phyloP scores from a whole-genome alignment of 75 land plant genomes.

The Pinus tabuliformis region DNA sequence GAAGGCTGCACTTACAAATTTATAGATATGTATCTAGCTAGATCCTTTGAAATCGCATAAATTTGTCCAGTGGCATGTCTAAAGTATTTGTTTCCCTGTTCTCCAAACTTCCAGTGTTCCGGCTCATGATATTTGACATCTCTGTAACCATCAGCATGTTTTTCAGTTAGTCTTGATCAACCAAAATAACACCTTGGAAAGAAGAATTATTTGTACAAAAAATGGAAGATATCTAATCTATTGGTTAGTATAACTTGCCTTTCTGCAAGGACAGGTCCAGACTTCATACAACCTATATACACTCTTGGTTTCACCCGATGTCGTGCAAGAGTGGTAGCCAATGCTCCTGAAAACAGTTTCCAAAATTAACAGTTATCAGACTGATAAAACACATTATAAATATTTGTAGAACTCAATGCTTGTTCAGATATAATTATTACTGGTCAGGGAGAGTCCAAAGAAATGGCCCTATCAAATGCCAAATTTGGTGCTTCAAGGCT shows the following conservation, averaged over 20 bases:
- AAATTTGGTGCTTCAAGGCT: neutral
- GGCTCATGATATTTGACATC: constrained; percentile 95
- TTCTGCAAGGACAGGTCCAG: constrained; percentile 90
- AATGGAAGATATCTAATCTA: neutral
- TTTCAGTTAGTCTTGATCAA: neutral
- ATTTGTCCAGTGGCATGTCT: constrained; percentile 99
- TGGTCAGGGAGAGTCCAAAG: neutral
- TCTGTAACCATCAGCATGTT: constrained; percentile 26
- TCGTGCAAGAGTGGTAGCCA: constrained; percentile 58
- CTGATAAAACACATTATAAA: neutral
- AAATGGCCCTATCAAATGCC: neutral
- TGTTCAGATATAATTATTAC: neutral
- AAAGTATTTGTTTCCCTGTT: constrained; percentile 96
- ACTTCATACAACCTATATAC: constrained; percentile 94
- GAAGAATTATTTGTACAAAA: neutral
- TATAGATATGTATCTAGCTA: constrained; percentile 78
- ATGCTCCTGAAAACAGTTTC: constrained; percentile 43
- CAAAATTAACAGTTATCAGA: neutral
- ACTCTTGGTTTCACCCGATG: constrained; percentile 73
- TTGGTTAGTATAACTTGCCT: constrained; percentile 33
- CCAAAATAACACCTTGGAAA: neutral
- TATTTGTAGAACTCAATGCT: neutral
- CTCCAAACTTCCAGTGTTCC: constrained; percentile 98
- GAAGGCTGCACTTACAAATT: constrained; percentile 54
- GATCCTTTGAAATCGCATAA: constrained; percentile 93